phyloP scores from a whole-genome alignment of 129 eudicot genomes.

The Flaveria sonorensis region DNA sequence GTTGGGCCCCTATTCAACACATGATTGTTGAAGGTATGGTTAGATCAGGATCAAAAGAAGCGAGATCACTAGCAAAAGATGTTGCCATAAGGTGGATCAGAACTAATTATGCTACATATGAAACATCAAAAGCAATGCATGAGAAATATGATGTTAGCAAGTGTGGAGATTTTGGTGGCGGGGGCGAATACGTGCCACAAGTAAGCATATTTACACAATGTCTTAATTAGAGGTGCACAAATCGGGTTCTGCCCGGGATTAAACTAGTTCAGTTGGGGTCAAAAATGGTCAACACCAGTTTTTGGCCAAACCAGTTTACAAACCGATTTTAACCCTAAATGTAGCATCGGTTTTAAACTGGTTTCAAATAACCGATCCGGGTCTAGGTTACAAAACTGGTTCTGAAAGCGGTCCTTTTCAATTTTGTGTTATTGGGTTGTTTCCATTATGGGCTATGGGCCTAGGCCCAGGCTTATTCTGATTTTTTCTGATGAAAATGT shows the following conservation, averaged over 20 bases:
- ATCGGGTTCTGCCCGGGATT: too few species aligned
- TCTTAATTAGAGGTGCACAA: neutral
- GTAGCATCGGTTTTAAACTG: neutral
- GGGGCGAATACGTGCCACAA: conserved; percentile 93
- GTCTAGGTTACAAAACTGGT: neutral
- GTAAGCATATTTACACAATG: conserved; percentile 47
- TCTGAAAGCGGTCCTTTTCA: neutral
- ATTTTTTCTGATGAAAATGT: conserved; percentile 1
- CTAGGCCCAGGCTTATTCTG: neutral
- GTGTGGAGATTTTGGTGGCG: conserved; percentile 85
- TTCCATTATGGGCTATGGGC: neutral
- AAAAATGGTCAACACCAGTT: neutral
- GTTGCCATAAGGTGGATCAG: conserved; percentile 78
- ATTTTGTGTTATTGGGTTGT: neutral
- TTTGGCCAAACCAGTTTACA: neutral
- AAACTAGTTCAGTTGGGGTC: neutral
- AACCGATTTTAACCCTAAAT: too few species aligned
- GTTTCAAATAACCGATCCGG: neutral
- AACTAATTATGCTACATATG: conserved; percentile 70
- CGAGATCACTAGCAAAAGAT: conserved; percentile 62
- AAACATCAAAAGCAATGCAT: conserved; percentile 62
- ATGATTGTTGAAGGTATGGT: conserved; percentile 83
- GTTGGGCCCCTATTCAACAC: conserved; percentile 97
- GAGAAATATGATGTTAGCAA: conserved; percentile 83
- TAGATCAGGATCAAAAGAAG: conserved; percentile 58